Evolutionary conservation across 208 protist genomes (phyloP).

Genomic region (Leishmania arabica): DNA sequence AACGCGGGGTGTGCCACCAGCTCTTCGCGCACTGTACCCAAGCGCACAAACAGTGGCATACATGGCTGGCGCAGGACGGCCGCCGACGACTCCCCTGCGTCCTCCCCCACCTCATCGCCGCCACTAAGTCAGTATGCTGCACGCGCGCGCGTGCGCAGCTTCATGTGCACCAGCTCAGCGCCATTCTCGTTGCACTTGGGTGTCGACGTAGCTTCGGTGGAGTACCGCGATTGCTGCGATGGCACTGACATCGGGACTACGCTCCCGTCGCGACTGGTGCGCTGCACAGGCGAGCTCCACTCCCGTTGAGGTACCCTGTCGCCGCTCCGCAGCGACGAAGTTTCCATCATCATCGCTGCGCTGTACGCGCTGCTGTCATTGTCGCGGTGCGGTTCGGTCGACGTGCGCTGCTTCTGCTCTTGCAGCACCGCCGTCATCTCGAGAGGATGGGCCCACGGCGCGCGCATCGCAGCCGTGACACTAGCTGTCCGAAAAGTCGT

Average conservation of each 20-base stretch:
- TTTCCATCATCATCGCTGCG: background rate
- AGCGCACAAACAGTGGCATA: background rate
- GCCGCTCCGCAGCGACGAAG: background rate
- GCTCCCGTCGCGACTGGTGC: background rate
- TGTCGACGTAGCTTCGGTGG: background rate
- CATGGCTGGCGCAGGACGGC: background rate
- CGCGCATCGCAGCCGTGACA: background rate
- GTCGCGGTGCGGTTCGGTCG: background rate
- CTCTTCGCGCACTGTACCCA: background rate
- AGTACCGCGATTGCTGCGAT: background rate
- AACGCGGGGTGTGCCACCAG: background rate
- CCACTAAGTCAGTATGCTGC: background rate
- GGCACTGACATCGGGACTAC: background rate
- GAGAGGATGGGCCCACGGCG: background rate
- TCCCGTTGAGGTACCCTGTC: background rate
- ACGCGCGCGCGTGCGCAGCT: slow-evolving; percentile 15
- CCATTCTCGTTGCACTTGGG: slow-evolving; percentile 13
- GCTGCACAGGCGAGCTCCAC: background rate
- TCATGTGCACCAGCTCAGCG: slow-evolving; percentile 20
- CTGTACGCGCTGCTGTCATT: background rate
- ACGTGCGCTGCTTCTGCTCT: background rate
- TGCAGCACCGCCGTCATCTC: background rate
- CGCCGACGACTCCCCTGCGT: background rate
- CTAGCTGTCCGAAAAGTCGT: background rate
- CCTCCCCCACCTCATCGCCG: background rate